A percentile compares a stretch with the other conserved stretches of the same genome.
These are phyloP conservation scores for Eucalyptus erythrocorys DNA, from an alignment of 345 rosid species.

Conservation along the genomic window DNA sequence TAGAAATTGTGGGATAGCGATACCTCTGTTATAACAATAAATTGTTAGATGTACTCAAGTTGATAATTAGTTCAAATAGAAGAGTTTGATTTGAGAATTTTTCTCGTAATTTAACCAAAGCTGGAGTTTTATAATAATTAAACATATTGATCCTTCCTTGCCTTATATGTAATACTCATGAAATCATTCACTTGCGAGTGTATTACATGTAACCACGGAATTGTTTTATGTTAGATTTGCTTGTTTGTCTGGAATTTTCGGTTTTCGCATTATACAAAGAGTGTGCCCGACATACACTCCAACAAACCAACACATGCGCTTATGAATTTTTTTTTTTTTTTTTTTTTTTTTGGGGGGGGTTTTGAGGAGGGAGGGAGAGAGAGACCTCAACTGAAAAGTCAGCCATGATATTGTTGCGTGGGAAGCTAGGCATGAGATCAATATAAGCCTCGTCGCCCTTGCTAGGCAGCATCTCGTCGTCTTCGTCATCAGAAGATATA, in stretches of 20 bases:
- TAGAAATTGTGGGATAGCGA: fast-evolving
- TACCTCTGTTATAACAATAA: not conserved
- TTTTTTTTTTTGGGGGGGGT: too few species aligned
- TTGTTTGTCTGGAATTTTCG: not conserved
- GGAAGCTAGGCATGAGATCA: too few species aligned
- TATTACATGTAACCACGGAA: too few species aligned
- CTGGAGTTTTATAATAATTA: not conserved
- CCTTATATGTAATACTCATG: not conserved
- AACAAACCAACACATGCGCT: not conserved
- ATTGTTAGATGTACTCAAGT: not conserved
- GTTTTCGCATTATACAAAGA: not conserved
- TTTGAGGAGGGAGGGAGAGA: not conserved
- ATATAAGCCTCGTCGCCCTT: too few species aligned
- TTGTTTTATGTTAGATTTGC: not conserved
- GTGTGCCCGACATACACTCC: not conserved
- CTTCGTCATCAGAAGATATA: too few species aligned
- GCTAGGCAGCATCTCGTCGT: too few species aligned
- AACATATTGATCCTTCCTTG: not conserved
- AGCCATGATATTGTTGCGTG: not conserved
- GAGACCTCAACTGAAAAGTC: not conserved
- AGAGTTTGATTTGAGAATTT: not conserved
- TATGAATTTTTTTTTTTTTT: too few species aligned
- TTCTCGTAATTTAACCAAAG: not conserved
- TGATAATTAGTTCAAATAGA: not conserved
- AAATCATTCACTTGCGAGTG: not conserved